Evolutionary conservation across 2,329 filamentous ascomycete genomes (phyloP), one percentile per base, ranked within the genome.

Genomic region (Dactylonectria estremocensis): DNA sequence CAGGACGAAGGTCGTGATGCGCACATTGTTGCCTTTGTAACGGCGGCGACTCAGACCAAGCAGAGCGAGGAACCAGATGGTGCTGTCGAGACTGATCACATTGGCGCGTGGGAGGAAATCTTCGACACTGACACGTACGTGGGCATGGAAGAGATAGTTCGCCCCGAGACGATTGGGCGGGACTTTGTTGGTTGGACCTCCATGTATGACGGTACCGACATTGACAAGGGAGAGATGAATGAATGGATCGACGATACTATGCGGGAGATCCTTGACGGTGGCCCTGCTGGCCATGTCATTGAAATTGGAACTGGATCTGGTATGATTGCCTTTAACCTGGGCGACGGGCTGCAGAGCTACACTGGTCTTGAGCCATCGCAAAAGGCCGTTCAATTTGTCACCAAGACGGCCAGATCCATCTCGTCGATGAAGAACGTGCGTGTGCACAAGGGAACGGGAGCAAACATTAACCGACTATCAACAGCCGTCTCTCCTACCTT

Each of bases 231-330:
- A 0, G 76, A 80, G 18, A 80, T 80, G 78, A 58, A 74, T 2
- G 77, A 78, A 50, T 80, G 78, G 78, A 67, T 80, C 0, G 72
- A 78, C 8, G 78, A 80, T 13, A 78, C 77, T 0, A 75, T 79
- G 1, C 11, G 49, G 1, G 64, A 69, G 0, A 68, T 79, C 1
- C 66, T 52, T 9, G 67, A 75, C 3, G 70, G 66, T 6, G 33
- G 18, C 9, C 18, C 9, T 6, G 43, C 65, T 1, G 64, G 64
- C 1, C 46, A 73, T n/a, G 73, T 80, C 1, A 67, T 80, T 0
- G 78, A 80, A 48, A 63, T 80, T 1, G 78, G 78, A 2, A 75
- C 77, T 1, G 78, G 78, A 1, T 65, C 73, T 0, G 78, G 78
- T 0, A 80, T 79, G 78, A 74, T 79, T 14, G 62, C 79, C 1